Base-by-base conservation (phyloP, 257 asterid genomes). In the Fraxinus americana region DNA sequence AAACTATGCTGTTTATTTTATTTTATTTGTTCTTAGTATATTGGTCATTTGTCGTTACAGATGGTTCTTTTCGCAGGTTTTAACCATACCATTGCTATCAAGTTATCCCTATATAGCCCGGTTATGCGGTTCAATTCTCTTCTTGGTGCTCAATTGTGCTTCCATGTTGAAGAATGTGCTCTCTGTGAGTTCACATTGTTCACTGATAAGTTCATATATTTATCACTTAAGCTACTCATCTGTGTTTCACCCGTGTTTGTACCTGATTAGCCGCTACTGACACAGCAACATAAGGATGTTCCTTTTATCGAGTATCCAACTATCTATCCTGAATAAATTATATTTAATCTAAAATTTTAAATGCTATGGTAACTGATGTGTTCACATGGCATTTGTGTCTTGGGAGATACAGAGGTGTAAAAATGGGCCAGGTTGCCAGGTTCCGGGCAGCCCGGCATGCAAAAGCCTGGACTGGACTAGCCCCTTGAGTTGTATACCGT, bases 101-200 rank as follows among this genome's bases (percentile, higher is more conserved):
- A 86, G 86, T 65, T 94, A 91, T 85, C 94, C 97, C 30, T 94
- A 83, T 80, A 86, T 94, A 57, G 90, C 97, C 76, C 71, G 61
- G 83, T 79, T 94, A 70, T 86, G 94, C 30, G 96, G 98, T 13
- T 17, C 78, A 27, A 19, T 75, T 68, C 96, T 94, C 59, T 70
- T 88, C 1, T 38, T 87, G 74, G 80, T 81, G 68, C 87, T 94
- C 36, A 92, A 86, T 75, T 84, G 85, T 61, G 98, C 96, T 67
- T 94, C 98, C 65, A 43, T 89, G 84, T 16, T 88, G 75, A 91
- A 92, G 90, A 94, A 89, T 71, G 83, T 86, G 8, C 86, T 94
- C 79, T 78, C 91, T 10, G 98, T 94, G 83, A 89, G 98, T 87
- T 68, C 77, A 11, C 77, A 17, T 16, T 59, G 21, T 50, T 41